Conservation (phyloP, 495 filamentous ascomycete genomes). For the Podospora conica region DNA sequence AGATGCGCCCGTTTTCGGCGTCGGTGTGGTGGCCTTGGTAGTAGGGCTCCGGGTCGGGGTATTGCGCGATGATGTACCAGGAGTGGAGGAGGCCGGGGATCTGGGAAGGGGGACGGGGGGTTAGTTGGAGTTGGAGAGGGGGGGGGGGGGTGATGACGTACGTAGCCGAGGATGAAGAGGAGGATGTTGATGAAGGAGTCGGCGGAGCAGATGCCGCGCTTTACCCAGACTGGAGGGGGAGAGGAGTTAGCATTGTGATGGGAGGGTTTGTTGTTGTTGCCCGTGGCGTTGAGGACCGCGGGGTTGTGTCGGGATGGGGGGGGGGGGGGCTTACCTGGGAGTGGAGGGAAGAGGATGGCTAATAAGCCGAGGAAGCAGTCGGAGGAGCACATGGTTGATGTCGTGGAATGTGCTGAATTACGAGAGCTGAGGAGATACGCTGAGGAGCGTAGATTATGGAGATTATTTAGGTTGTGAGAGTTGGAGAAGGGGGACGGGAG, state of each 20-base stretch:
- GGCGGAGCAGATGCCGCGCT: constrained; percentile 84
- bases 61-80: constrained; percentile 96
- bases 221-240: constrained; percentile 74
- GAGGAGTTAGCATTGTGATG: constrained; percentile 15
- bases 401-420: background rate
- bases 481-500: background rate
- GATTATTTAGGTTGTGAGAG: background rate
- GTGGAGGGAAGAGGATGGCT: constrained; percentile 88
- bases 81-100: constrained; percentile 87
- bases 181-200: constrained; percentile 94
- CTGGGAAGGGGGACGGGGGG: constrained; percentile 21
- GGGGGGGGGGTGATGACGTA: constrained; percentile 23
- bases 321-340: constrained; percentile 61
- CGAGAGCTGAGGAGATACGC: background rate
- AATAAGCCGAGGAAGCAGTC: constrained; percentile 87
- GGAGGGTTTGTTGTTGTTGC: background rate
- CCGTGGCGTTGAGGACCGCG: constrained; percentile 7
- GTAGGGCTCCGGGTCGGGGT: constrained; percentile 58
- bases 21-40: constrained; percentile 16
- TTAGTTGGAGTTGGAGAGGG: background rate
- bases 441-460: background rate
- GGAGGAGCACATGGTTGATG: constrained; percentile 49
- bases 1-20: constrained; percentile 1
- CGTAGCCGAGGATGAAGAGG: constrained; percentile 79
- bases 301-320: constrained; percentile 13